Base-by-base conservation (phyloP, 768 basidiomycete genomes). In the button mushroom (Agaricus bisporus) region DNA sequence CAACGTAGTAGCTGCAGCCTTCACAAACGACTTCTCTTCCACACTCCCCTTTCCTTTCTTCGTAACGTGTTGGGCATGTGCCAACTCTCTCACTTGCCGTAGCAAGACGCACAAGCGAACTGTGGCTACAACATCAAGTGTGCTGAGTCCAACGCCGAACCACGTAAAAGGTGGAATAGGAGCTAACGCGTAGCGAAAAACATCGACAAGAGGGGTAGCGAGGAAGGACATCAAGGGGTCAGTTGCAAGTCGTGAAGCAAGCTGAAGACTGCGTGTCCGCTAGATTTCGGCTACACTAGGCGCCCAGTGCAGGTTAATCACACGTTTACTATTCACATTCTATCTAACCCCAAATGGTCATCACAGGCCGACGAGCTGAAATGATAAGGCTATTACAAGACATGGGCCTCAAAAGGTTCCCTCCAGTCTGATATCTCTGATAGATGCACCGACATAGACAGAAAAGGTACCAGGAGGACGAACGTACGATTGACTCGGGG, bases 21-120 rank as follows among this genome's bases (percentile, higher is more conserved):
- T 78, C 35, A 76, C 72, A 56, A 86, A 83, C 3, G 85, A 84
- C 14, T 69, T 70, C 38, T 71, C 65, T 59, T 83, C 85, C 9
- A 75, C 52, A 3, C 64, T 65, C 7, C 62, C 57, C 17, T 61
- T 65, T 41, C 68, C 69, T 56, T 75, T 73, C 44, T 64, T 71
- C 11, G 68, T 64, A 41, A 73, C 59, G 61, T 85, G 80, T 57
- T 76, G 70, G 2, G 62, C 58, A 48, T 73, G 64, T 29, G 76
- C 54, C 25, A 68, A 60, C 55, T 88, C 85, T 53, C 81, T 75
- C 26, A 90, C 67, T 64, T 88, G 86, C 0, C 88, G 77, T 35
- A 91, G 71, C 25, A 80, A 72, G 49, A 88, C 62, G 61, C 88
- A 88, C 39, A 91, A 78, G 35, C 88, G 79, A 51, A 90, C 64